Evolutionary conservation across 139 green algal genomes (phyloP), one percentile per base, ranked within the genome.

Genomic region (Protoeuglena noctilucae): DNA sequence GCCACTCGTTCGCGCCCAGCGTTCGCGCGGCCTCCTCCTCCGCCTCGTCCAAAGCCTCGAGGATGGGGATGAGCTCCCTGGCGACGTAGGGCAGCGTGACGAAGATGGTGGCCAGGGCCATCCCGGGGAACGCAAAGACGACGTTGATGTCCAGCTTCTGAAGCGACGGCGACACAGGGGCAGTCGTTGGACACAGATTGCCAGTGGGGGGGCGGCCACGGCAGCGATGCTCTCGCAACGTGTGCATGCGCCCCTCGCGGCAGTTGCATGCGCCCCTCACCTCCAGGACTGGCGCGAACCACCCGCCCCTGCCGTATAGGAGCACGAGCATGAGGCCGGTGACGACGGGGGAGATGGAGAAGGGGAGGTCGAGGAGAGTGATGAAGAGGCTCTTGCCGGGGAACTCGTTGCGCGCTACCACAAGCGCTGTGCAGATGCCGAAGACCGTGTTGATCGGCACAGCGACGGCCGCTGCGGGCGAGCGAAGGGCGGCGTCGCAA

Each of bases 311-410:
- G n/a, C 84, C 84, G 65, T 89, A 93, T 58, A 93, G 69, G 57
- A 93, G 68, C 57, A 86, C 77, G 48, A 92, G 73, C 84, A 92
- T 87, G 51, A 91, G 68, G 48, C 71, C 69, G 16, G 82, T 86
- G 28, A 93, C 81, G 18, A 93, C 83, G 1, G 83, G 83, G 0
- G 75, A 87, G 47, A 93, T 89, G 63, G 66, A 78, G 72, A 93
- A 93, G 43, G 84, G 84, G 40, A 93, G 57, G 69, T 93, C 84
- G 41, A 93, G 75, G 43, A 92, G 48, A 1, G 67, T 77, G 31
- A 89, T 68, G 34, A 88, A 51, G 21, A 89, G 59, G 19, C 76
- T 62, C 69, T 89, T 93, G 45, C 78, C 83, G 3, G 60, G 59
- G 40, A 93, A 93, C 23, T 89, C 73, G 43, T 86, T 84, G 23